phyloP scores from a whole-genome alignment of 495 filamentous ascomycete genomes.

The Filosporella fistucella region DNA sequence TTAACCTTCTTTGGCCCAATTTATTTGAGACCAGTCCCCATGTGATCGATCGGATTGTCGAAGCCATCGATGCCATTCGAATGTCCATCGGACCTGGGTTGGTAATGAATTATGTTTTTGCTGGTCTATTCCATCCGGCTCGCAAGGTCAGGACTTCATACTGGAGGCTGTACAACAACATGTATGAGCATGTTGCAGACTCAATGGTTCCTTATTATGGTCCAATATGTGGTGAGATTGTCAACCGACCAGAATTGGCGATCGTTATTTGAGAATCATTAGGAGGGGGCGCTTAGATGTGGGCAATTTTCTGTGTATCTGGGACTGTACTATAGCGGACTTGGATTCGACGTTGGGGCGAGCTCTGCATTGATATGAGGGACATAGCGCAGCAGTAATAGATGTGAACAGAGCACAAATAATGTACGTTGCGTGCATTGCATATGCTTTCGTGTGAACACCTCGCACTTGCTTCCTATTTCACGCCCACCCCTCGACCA shows the following conservation, averaged over 20 bases:
- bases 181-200: slow-evolving; percentile 92
- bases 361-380: no score
- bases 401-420: neutral
- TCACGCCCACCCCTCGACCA: no score
- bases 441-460: neutral
- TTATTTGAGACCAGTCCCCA: slow-evolving; percentile 98
- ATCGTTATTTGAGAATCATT: slow-evolving; percentile 63
- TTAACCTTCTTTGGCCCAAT: slow-evolving; percentile 95
- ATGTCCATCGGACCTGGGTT: slow-evolving; percentile 89
- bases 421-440: neutral
- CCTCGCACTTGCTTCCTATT: no score
- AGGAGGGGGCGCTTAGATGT: neutral
- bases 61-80: slow-evolving; percentile 93
- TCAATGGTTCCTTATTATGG: slow-evolving; percentile 96
- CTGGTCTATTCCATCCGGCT: slow-evolving; percentile 93
- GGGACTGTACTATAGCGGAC: no score
- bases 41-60: slow-evolving; percentile 96
- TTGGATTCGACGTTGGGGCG: no score
- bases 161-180: slow-evolving; percentile 94
- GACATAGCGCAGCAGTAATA: no score
- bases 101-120: slow-evolving; percentile 97
- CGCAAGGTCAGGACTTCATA: slow-evolving; percentile 90
- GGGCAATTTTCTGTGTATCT: neutral
- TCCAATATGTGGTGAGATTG: slow-evolving; percentile 67
- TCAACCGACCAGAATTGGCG: slow-evolving; percentile 71